Evolutionary conservation across 331 rosid genomes (phyloP).

Genomic region (Erythrophleum ivorense): DNA sequence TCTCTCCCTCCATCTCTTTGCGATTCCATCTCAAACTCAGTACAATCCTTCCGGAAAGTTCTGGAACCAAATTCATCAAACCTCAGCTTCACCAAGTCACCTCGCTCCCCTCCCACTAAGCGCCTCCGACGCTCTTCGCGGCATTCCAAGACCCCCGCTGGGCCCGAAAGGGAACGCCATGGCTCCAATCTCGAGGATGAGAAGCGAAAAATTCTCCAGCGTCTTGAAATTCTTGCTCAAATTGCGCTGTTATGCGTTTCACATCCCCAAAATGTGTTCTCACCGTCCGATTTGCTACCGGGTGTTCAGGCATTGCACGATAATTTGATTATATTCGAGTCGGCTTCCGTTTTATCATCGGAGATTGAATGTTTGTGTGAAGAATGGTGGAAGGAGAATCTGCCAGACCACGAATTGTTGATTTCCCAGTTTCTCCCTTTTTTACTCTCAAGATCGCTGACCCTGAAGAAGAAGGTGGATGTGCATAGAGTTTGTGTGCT

Average conservation of each 20-base stretch:
- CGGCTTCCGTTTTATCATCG: slow-evolving; percentile 55
- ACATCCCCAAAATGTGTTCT: slow-evolving; percentile 65
- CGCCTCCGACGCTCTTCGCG: slow-evolving; percentile 73
- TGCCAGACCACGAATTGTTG: slow-evolving; percentile 62
- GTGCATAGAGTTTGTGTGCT: slow-evolving; percentile 74
- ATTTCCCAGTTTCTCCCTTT: slow-evolving; percentile 85
- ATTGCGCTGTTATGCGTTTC: slow-evolving; percentile 55
- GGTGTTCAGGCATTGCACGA: slow-evolving; percentile 74
- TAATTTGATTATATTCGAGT: slow-evolving; percentile 63
- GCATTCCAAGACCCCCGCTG: slow-evolving; percentile 38
- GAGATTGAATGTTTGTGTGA: slow-evolving; percentile 65
- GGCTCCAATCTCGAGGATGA: slow-evolving; percentile 26
- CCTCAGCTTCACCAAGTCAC: slow-evolving; percentile 41
- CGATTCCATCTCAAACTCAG: slow-evolving; percentile 51
- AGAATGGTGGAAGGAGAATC: slow-evolving; percentile 89
- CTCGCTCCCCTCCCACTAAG: slow-evolving; percentile 69
- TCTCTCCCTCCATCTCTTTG: slow-evolving; percentile 72
- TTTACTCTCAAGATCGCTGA: slow-evolving; percentile 68
- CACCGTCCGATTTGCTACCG: slow-evolving; percentile 54
- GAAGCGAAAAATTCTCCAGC: slow-evolving; percentile 43
- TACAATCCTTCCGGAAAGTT: slow-evolving; percentile 55
- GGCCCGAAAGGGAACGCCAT: slow-evolving; percentile 15
- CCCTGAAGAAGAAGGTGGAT: slow-evolving; percentile 74
- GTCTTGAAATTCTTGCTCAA: slow-evolving; percentile 61
- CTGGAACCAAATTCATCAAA: slow-evolving; percentile 36